These are phyloP conservation scores for Pleurostoma richardsiae DNA, from an alignment of 2,329 filamentous ascomycete species.

Conservation along the genomic window DNA sequence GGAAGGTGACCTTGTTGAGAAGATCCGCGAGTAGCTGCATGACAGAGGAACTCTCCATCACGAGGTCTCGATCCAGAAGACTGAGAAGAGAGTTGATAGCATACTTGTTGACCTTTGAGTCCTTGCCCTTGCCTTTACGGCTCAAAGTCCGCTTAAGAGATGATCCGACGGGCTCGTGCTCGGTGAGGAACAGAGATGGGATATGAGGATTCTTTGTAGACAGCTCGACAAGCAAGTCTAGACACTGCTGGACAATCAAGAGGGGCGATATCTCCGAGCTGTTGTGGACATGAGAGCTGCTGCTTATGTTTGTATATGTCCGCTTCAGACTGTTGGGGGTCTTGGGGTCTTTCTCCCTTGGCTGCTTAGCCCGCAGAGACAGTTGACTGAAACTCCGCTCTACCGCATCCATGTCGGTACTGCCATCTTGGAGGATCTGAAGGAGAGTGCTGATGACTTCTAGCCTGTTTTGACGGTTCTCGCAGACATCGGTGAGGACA, in stretches of 20 bases:
- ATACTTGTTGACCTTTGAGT: constrained; percentile 78
- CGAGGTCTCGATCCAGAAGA: constrained; percentile 85
- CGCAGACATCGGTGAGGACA: constrained; percentile 85
- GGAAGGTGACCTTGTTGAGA: constrained; percentile 82
- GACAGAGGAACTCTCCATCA: constrained; percentile 94
- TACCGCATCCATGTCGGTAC: constrained; percentile 85
- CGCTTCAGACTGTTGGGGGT: constrained; percentile 79
- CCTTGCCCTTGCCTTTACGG: constrained; percentile 85
- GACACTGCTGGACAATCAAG: constrained; percentile 91
- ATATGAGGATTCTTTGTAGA: constrained; percentile 83
- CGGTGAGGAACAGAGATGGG: constrained; percentile 85
- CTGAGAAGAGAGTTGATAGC: constrained; percentile 87
- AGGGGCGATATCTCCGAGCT: constrained; percentile 89
- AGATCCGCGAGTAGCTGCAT: constrained; percentile 91
- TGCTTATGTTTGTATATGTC: constrained; percentile 55
- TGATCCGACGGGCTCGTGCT: constrained; percentile 73
- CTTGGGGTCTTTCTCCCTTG: constrained; percentile 56
- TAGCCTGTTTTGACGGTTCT: constrained; percentile 92
- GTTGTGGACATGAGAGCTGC: constrained; percentile 42
- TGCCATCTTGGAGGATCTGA: constrained; percentile 92
- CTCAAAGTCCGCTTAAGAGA: constrained; percentile 71
- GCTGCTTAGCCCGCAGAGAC: constrained; percentile 83
- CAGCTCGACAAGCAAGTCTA: constrained; percentile 78
- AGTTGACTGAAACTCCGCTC: constrained; percentile 94
- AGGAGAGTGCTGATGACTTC: constrained; percentile 91